Base-by-base conservation (phyloP, 2,329 filamentous ascomycete species). In the Samsoniella hepiali region DNA sequence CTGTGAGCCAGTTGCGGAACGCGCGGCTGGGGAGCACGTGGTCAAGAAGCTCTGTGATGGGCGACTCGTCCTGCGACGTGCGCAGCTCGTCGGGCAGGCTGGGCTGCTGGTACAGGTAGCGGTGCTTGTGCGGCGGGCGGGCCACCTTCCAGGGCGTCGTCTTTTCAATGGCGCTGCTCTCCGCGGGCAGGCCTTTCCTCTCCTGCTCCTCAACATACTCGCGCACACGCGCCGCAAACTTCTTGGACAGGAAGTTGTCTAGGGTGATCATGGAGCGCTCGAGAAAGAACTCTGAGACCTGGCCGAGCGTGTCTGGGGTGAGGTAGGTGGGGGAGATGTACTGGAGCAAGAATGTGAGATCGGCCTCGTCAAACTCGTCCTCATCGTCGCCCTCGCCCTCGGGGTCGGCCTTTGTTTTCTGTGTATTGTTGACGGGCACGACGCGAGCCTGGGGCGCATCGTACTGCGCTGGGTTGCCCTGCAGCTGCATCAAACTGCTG, bases 291-390 rank as follows among this genome's bases (percentile, higher is more conserved):
- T 91, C 88, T 2, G 87, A 84, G 62, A 97, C 84, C 71, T 93
- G 88, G 66, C 95, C 91, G 15, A 97, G 84, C 2, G 92, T 95
- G 73, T 97, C 93, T 0, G 95, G 95, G 0, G 91, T 96, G 15
- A 99, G 84, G 73, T 97, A 99, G 13, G 89, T 91, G 0, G 95
- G 93, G 15, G 91, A 85, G 72, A 99, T 88, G 79, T 93, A 99
- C 73, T 93, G 89, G 68, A 98, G 85, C 62, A 99, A 77, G 74
- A 97, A 98, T 67, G 94, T 90, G 38, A 97, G 83, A 69, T 98
- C 95, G 17, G 84, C 82, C 73, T 91, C 90, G 17, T 90, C 88
- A 49, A 97, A 76, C 32, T 82, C 82, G 7, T 82, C 80, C 17
- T 88, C 82, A 5, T 22, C 38, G 17, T 50, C 34, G 32, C 4